phyloP scores from a whole-genome alignment of 2,329 filamentous ascomycete species.

The Cladosporium sp. region DNA sequence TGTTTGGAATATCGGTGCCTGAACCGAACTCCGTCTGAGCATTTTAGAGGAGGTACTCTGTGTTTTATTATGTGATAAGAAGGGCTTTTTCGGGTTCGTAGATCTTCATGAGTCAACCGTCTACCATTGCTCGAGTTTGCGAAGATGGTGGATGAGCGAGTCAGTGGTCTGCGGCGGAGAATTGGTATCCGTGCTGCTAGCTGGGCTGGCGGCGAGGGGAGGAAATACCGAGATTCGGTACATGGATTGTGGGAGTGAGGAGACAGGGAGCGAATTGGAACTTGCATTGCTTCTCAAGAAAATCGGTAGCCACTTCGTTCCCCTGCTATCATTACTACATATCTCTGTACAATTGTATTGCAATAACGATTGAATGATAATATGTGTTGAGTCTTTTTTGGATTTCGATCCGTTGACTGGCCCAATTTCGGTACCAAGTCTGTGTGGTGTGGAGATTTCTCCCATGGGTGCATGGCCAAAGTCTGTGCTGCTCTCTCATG shows the following conservation, averaged over 20 bases:
- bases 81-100: not conserved
- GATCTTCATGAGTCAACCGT: not conserved
- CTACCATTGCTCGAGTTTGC: not conserved
- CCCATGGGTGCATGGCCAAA: not conserved
- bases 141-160: not conserved
- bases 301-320: too few relatives aligned
- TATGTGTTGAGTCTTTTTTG: not conserved
- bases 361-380: too few relatives aligned
- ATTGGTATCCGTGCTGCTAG: not conserved
- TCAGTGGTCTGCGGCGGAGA: not conserved
- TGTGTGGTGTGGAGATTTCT: not conserved
- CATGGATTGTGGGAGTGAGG: too few relatives aligned
- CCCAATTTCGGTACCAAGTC: not conserved
- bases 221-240: not conserved
- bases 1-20: too few relatives aligned
- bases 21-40: too few relatives aligned
- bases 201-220: not conserved
- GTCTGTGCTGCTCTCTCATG: not conserved
- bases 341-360: too few relatives aligned
- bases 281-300: too few relatives aligned
- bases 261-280: too few relatives aligned
- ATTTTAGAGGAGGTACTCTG: too few relatives aligned
- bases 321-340: too few relatives aligned
- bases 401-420: not conserved
- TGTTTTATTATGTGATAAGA: too few relatives aligned